These are phyloP conservation scores for Alternaria consortialis DNA, from an alignment of 2,329 filamentous ascomycete species.

Conservation along the genomic window DNA sequence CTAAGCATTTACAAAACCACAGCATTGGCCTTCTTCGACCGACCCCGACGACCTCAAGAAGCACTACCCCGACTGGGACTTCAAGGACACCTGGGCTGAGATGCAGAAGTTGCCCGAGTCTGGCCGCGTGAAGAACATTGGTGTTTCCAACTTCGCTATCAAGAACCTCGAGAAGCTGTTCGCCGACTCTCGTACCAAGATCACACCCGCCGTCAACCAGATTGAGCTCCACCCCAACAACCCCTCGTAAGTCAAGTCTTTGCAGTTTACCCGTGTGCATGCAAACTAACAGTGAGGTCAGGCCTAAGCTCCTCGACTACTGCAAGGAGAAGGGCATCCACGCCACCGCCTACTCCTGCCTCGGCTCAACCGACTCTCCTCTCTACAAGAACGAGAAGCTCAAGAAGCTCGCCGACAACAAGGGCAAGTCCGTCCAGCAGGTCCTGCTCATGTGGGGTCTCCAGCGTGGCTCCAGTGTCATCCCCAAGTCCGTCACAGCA, in stretches of 20 bases:
- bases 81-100: constrained; percentile 79
- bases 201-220: constrained; percentile 77
- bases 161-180: constrained; percentile 79
- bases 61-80: constrained; percentile 80
- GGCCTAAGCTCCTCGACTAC: constrained; percentile 76
- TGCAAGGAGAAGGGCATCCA: constrained; percentile 78
- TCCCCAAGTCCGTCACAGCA: constrained; percentile 83
- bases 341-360: constrained; percentile 76
- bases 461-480: constrained; percentile 81
- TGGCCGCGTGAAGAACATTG: constrained; percentile 81
- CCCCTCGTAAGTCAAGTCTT: constrained; percentile 64
- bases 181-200: constrained; percentile 70
- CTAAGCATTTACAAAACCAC: constrained; percentile 6
- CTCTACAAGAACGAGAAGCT: constrained; percentile 73
- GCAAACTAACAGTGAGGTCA: constrained; percentile 24
- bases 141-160: constrained; percentile 87
- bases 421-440: constrained; percentile 77
- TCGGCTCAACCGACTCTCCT: constrained; percentile 75
- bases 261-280: neutral
- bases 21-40: constrained; percentile 70
- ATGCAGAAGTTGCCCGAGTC: constrained; percentile 74
- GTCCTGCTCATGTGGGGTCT: constrained; percentile 82
- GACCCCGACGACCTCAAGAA: constrained; percentile 70
- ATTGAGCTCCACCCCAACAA: constrained; percentile 83
- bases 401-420: constrained; percentile 67